phyloP scores from a whole-genome alignment of 31 red algal genomes.

The Endocladia muricata region DNA sequence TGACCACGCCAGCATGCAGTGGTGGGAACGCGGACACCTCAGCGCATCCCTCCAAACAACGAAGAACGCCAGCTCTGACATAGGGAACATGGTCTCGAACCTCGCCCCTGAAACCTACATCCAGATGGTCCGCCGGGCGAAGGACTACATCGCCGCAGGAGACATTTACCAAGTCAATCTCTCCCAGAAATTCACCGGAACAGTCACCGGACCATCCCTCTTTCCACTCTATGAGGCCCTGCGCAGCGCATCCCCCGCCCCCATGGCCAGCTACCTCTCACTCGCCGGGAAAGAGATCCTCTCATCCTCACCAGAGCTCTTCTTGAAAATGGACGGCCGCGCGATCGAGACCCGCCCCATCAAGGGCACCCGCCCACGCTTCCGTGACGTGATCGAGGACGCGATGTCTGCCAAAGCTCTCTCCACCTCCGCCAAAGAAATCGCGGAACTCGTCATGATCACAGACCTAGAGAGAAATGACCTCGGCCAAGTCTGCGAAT shows the following conservation, averaged over 20 bases:
- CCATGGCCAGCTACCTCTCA: not conserved
- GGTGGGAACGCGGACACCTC: no score
- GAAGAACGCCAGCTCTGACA: no score
- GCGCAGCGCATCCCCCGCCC: not conserved
- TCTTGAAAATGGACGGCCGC: not conserved
- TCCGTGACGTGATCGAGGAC: not conserved
- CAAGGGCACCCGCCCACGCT: not conserved
- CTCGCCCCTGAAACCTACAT: no score
- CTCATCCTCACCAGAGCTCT: not conserved
- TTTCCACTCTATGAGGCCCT: not conserved
- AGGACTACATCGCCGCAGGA: not conserved
- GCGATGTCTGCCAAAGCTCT: not conserved
- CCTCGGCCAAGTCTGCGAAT: conserved; percentile 13
- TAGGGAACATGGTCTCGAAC: no score
- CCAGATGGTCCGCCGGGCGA: not conserved
- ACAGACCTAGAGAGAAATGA: conserved; percentile 38
- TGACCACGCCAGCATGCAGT: no score
- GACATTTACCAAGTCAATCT: not conserved
- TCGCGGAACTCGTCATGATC: conserved; percentile 34
- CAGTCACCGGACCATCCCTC: not conserved
- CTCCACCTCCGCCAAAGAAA: not conserved
- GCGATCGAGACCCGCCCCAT: not conserved
- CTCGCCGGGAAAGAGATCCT: not conserved
- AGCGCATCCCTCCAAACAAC: no score
- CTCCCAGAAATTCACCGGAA: not conserved